Percentiles rank a stretch among this genome's conserved stretches.
Conservation (phyloP, 306 rosid genomes). For the Dryas drummondii region DNA sequence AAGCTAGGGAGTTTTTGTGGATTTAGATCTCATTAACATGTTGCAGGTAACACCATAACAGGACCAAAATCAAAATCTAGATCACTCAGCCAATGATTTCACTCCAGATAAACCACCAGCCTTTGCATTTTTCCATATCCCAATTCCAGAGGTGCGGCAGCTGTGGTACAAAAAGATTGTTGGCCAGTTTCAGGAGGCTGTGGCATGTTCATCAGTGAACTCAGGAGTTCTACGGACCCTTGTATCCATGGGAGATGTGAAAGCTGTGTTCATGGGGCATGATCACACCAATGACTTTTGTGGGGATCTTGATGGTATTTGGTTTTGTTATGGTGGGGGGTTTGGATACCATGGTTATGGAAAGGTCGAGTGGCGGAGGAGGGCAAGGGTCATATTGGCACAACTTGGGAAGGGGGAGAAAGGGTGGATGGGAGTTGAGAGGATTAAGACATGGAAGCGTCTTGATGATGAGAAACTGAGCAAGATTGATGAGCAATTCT, state of each 20-base stretch:
- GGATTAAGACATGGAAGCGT: slow-evolving; percentile 85
- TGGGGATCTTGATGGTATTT: slow-evolving; percentile 71
- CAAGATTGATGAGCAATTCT: slow-evolving; percentile 74
- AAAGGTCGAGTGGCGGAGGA: slow-evolving; percentile 72
- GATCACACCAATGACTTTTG: slow-evolving; percentile 90
- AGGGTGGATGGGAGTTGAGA: slow-evolving; percentile 62
- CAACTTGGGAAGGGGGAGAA: slow-evolving; percentile 59
- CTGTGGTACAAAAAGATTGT: slow-evolving; percentile 50
- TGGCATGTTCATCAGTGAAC: slow-evolving; percentile 74
- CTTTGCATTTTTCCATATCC: slow-evolving; percentile 78
- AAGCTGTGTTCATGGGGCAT: slow-evolving; percentile 91
- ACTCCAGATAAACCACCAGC: slow-evolving; percentile 39
- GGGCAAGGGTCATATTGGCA: slow-evolving; percentile 72
- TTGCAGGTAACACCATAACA: slow-evolving; percentile 71
- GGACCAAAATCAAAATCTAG: slow-evolving; percentile 46
- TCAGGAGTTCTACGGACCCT: slow-evolving; percentile 69
- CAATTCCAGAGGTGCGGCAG: slow-evolving; percentile 76
- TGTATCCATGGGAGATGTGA: slow-evolving; percentile 73
- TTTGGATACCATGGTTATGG: slow-evolving; percentile 94
- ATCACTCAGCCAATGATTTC: slow-evolving; percentile 27
- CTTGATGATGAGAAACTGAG: slow-evolving; percentile 70
- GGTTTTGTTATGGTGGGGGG: slow-evolving; percentile 98
- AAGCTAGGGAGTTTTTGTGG: slow-evolving; percentile 39
- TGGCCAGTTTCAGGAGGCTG: slow-evolving; percentile 74
- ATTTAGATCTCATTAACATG: slow-evolving; percentile 70